Evolutionary conservation across 2,329 filamentous ascomycete species (phyloP).

Genomic region (Zasmidium angulare): DNA sequence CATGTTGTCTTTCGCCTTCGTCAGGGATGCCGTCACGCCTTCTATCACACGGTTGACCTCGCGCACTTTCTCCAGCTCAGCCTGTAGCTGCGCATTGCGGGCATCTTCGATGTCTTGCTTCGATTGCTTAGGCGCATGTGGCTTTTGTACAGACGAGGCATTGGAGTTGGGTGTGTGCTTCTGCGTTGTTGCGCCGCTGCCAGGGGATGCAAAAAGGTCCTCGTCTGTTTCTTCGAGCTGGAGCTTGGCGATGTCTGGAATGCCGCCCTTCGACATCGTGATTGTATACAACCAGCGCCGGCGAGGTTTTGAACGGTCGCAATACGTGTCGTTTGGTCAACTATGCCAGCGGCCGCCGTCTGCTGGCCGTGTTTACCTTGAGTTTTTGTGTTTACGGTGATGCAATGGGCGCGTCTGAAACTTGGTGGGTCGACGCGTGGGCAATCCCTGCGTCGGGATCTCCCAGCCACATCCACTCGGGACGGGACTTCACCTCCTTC

Average conservation of each 20-base stretch:
- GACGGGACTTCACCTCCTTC: conserved; percentile 12
- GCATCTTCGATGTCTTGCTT: conserved; percentile 55
- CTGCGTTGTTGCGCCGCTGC: conserved; percentile 38
- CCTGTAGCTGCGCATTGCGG: conserved; percentile 71
- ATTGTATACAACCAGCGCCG: background rate
- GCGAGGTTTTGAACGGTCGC: background rate
- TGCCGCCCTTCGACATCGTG: conserved; percentile 30
- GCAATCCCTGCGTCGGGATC: too few species aligned
- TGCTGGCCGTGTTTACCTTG: conserved; percentile 18
- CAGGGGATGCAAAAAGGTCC: conserved; percentile 59
- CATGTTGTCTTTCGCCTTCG: conserved; percentile 76
- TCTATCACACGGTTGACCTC: conserved; percentile 89
- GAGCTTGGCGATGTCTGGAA: conserved; percentile 32
- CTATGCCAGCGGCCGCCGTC: conserved; percentile 16
- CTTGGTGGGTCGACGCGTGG: background rate
- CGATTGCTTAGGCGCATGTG: conserved; percentile 35
- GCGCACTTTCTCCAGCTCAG: conserved; percentile 78
- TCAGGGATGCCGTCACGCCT: conserved; percentile 68
- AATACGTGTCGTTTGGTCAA: conserved; percentile 20
- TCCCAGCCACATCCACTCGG: background rate
- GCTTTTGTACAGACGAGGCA: conserved; percentile 40
- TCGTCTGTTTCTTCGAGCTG: conserved; percentile 56
- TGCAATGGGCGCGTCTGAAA: background rate
- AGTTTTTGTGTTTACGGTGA: conserved; percentile 8
- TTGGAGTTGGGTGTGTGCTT: conserved; percentile 32